A percentile compares a stretch with the other conserved stretches of the same genome.
Evolutionary conservation across 2,329 filamentous ascomycete species (phyloP).

Genomic region (Fusarium clavum): DNA sequence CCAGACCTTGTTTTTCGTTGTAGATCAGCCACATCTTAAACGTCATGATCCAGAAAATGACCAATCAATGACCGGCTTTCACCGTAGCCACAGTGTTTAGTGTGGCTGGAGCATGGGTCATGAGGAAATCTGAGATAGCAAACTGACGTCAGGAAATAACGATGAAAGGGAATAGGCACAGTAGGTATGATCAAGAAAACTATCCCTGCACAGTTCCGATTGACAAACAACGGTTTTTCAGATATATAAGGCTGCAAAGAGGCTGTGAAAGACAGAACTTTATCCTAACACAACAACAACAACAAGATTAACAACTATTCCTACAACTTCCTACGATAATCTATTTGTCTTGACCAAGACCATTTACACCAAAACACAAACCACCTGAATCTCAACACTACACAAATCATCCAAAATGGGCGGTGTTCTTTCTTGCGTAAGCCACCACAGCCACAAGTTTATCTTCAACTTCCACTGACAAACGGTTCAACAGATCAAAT

Average conservation of each 20-base stretch:
- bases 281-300: conserved; percentile 15
- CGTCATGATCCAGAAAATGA: conserved; percentile 14
- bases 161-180: conserved; percentile 4
- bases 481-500: conserved; percentile 60
- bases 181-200: conserved; percentile 21
- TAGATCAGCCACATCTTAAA: conserved; percentile 20
- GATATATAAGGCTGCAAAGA: conserved; percentile 32
- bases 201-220: conserved; percentile 10
- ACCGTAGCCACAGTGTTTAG: conserved; percentile 27
- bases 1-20: conserved; percentile 30
- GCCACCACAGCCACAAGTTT: conserved; percentile 51
- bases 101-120: conserved; percentile 37
- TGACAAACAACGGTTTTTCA: neutral
- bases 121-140: conserved; percentile 28
- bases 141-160: conserved; percentile 36
- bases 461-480: conserved; percentile 28
- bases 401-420: conserved; percentile 68
- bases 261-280: neutral
- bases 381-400: conserved; percentile 23
- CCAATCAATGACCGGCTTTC: conserved; percentile 12
- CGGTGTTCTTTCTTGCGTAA: conserved; percentile 85
- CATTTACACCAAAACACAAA: conserved; percentile 8
- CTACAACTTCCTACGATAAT: neutral
- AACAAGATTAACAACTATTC: conserved; percentile 6
- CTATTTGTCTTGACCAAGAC: conserved; percentile 2